Conservation (phyloP, 2,329 filamentous ascomycete genomes). For the Ophiostoma montium region DNA sequence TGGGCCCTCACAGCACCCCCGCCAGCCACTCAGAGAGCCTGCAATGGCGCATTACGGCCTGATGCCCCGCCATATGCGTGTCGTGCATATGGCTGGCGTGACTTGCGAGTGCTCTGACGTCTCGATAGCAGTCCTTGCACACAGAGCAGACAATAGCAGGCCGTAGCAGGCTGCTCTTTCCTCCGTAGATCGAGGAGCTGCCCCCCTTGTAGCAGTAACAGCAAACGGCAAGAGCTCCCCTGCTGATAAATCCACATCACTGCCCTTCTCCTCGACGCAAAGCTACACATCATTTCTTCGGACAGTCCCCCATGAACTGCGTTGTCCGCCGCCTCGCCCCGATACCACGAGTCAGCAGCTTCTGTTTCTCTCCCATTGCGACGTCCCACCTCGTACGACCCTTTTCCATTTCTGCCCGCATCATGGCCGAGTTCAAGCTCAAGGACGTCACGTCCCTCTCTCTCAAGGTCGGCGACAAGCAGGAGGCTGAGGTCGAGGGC, state of each 20-base stretch:
- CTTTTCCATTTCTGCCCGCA: conserved; percentile 14
- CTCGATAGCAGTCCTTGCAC: not conserved
- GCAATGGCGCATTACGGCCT: conserved; percentile 5
- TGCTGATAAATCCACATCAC: conserved; percentile 3
- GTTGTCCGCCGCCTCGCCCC: conserved; percentile 7
- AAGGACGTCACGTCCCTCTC: conserved; percentile 64
- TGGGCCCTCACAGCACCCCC: not conserved
- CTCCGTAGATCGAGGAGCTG: not conserved
- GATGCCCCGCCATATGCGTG: conserved; percentile 3
- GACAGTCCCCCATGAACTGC: conserved; percentile 10
- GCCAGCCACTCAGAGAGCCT: conserved; percentile 5
- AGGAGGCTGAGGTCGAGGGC: conserved; percentile 82
- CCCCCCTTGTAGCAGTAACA: not conserved
- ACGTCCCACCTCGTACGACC: not conserved
- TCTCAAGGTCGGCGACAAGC: conserved; percentile 68
- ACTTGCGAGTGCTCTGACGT: not conserved
- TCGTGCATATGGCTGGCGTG: conserved; percentile 2
- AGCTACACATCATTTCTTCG: not conserved
- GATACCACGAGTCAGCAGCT: not conserved
- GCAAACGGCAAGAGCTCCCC: not conserved
- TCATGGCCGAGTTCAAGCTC: conserved; percentile 50
- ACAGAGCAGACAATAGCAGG: not conserved
- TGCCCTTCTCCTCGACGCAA: too few relatives aligned
- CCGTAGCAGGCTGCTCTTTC: not conserved
- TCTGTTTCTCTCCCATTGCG: conserved; percentile 8